Base-by-base conservation (phyloP, 768 basidiomycete species). In the Pisolithus microcarpus region DNA sequence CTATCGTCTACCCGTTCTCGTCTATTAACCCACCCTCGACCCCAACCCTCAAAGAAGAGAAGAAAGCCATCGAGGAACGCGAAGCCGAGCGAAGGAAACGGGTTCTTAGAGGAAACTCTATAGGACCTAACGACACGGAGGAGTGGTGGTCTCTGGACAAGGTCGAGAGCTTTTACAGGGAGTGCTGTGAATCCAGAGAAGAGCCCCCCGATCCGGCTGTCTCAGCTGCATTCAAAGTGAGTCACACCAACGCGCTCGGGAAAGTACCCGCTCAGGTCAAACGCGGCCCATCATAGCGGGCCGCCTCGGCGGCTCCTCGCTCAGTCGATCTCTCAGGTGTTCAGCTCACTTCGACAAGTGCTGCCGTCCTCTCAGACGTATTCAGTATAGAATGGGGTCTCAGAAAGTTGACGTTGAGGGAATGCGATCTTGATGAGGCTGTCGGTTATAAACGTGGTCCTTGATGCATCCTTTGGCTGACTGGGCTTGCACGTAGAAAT, bases 351-450 rank as follows among this genome's bases (percentile, higher is more conserved):
- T 65, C 76, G 1, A 76, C 82, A 2, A 74, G 80, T 0, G 86
- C 91, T 0, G 82, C 85, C 11, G 83, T 92, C 16, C 75, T 99
- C 16, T 86, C 95, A 0, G 95, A 98, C 67, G 82, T 96, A 13
- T 82, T 98, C 56, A 81, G 82, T 7, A 85, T 96, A 51, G 91
- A 97, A 66, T 97, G 93, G 88, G 94, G 93, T 0, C 71, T 96
- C 18, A 75, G 86, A 24, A 94, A 91, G 60, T 72, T 95, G 19
- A 83, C 87, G 0, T 77, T 96, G 49, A 81, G 89, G 38, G 87
- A 88, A 63, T 97, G 93, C 60, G 83, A 93, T 57, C 66, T 98
- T 19, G 91, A 93, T 56, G 87, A 91, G 47, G 75, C 77, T 52
- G 92, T 92, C 68, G 5, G 50, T 64, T 39, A 23, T 23, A 40